A percentile compares a stretch with the other conserved stretches of the same genome.
Conservation (phyloP, 2,329 filamentous ascomycete genomes). For the Dothideomycetidae sp. region DNA sequence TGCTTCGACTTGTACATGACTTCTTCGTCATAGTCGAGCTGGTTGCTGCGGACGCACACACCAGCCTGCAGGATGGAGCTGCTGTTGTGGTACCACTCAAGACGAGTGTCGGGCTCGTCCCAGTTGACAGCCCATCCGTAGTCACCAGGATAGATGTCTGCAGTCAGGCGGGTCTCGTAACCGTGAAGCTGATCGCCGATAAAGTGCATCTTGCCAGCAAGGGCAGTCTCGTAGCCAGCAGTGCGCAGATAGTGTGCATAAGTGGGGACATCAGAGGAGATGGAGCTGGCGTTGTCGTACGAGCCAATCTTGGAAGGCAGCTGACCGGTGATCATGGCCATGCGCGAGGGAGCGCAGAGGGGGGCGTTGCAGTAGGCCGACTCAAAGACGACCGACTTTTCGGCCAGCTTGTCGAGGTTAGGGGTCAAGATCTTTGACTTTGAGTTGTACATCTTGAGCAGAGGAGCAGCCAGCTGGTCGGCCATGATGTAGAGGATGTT, state of each 20-base stretch:
- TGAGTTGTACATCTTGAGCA: constrained; percentile 83
- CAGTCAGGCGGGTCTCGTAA: constrained; percentile 84
- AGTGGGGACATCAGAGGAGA: constrained; percentile 72
- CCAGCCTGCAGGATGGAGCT: constrained; percentile 85
- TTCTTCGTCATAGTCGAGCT: constrained; percentile 91
- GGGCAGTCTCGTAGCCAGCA: constrained; percentile 74
- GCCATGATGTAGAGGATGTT: constrained; percentile 94
- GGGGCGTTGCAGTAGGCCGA: constrained; percentile 91
- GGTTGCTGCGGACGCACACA: constrained; percentile 78
- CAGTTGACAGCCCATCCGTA: constrained; percentile 93
- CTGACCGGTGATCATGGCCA: constrained; percentile 87
- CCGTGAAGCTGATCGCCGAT: constrained; percentile 89
- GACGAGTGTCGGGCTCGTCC: constrained; percentile 70
- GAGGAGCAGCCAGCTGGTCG: constrained; percentile 80
- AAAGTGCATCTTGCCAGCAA: constrained; percentile 97
- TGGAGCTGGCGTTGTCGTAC: constrained; percentile 80
- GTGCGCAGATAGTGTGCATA: constrained; percentile 83
- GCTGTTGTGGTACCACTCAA: constrained; percentile 95
- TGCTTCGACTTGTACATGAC: constrained; percentile 85
- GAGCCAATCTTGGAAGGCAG: constrained; percentile 83
- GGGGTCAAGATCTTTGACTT: constrained; percentile 84
- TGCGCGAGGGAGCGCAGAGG: constrained; percentile 80
- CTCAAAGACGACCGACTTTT: constrained; percentile 75
- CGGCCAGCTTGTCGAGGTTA: constrained; percentile 70
- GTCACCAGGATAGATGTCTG: constrained; percentile 88